Base-by-base conservation (phyloP, 495 filamentous ascomycete genomes). In the Podospora fimiseda region DNA sequence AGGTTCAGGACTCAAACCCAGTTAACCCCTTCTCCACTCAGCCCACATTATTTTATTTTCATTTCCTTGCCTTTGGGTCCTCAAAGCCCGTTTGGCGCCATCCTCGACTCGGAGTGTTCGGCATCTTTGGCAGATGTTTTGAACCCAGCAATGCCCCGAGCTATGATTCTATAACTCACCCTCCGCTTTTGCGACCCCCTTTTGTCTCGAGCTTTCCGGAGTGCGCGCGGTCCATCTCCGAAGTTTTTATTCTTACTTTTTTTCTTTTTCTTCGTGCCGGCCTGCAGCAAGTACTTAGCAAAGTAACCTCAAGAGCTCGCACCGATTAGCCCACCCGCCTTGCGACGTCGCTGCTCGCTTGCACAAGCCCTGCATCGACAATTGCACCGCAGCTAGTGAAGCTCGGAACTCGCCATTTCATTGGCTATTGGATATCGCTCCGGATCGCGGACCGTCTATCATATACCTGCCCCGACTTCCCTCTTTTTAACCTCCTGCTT, bases 21-120 rank as follows among this genome's bases (percentile, higher is more conserved):
- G 47, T 9, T n/a, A n/a, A n/a, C 37, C 50, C 44, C 38, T 58
- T 63, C 66, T 67, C 66, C 64, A 67, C 64, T 62, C 64, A 67
- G 50, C 60, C 64, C 64, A 65, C 66, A 60, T 61, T 58, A 56
- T 61, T 61, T 58, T 56, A 58, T 51, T 57, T 58, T 61, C 41
- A 50, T 62, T 67, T 52, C 53, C 44, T 51, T 23, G 41, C 42
- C 50, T 48, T 22, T 38, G 18, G 19, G 18, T 30, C 38, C 37
- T 41, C 48, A 22, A n/a, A 40, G 23, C 40, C 14, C 33, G 36
- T 47, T 22, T 20, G 23, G 20, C 22, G 44, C 23, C 44, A 47
- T 27, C 56, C 42, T 58, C 55, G 52, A 45, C 50, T 47, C 54
- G 60, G 65, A 63, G 53, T 60, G 57, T 53, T 54, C 61, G 53